phyloP scores from a whole-genome alignment of 2,329 filamentous ascomycete species.

The Hawksworthiomyces lignivorus region DNA sequence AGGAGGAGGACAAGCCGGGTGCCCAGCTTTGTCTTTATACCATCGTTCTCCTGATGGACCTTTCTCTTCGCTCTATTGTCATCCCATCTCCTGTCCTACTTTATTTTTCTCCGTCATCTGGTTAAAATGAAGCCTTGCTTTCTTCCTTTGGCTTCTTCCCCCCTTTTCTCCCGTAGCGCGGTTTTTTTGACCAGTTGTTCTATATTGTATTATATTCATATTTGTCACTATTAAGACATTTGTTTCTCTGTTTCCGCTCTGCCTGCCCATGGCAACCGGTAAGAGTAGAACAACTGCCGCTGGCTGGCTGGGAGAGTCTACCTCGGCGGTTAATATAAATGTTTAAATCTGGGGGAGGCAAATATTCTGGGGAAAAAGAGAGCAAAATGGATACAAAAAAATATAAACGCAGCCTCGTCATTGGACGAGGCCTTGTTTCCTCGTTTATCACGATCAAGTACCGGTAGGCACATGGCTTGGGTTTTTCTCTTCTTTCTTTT shows the following conservation, averaged over 20 bases:
- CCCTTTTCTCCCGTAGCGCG: neutral
- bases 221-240: neutral
- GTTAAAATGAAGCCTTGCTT: slow-evolving; percentile 1
- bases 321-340: slow-evolving; percentile 8
- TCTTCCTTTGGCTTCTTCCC: no score
- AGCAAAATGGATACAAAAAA: neutral
- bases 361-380: slow-evolving; percentile 1
- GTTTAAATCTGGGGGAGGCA: slow-evolving; percentile 3
- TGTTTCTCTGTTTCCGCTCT: no score
- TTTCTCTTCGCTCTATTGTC: slow-evolving; percentile 1
- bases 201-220: neutral
- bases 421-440: neutral
- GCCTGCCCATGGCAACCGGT: slow-evolving; percentile 2
- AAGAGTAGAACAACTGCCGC: slow-evolving; percentile 6
- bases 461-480: neutral
- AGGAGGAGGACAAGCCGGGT: neutral
- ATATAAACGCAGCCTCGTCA: neutral
- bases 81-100: neutral
- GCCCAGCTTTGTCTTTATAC: no score
- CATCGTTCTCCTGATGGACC: neutral
- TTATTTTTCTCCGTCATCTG: slow-evolving; percentile 2
- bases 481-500: neutral
- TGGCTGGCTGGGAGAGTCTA: neutral
- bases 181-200: slow-evolving; percentile 1
- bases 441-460: neutral